These are phyloP conservation scores for Aspergillus pseudoterreus DNA, from an alignment of 2,329 filamentous ascomycete species.

Conservation along the genomic window DNA sequence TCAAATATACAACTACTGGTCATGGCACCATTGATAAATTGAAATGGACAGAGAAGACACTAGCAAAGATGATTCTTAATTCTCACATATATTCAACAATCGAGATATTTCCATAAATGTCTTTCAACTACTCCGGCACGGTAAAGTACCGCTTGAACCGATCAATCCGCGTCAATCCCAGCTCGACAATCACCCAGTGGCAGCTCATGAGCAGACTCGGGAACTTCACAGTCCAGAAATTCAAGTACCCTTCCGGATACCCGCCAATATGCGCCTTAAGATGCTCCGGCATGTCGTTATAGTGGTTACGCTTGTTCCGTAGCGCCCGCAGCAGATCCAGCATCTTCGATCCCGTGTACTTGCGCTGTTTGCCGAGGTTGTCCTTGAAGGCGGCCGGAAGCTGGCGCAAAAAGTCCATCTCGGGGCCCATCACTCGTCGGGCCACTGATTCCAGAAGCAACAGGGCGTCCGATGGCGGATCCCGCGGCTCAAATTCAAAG, in stretches of 20 bases:
- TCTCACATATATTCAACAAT: too few species aligned
- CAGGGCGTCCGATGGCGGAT: slow-evolving; percentile 70
- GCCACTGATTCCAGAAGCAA: slow-evolving; percentile 53
- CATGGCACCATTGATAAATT: too few species aligned
- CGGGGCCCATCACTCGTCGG: slow-evolving; percentile 45
- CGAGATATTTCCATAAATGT: too few species aligned
- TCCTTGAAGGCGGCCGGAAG: slow-evolving; percentile 82
- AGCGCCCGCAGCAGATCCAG: slow-evolving; percentile 84
- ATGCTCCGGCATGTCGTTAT: slow-evolving; percentile 86
- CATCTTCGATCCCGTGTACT: slow-evolving; percentile 81
- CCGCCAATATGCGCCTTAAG: slow-evolving; percentile 71
- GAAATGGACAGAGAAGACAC: too few species aligned
- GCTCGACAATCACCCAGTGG: slow-evolving; percentile 68
- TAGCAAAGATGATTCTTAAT: too few species aligned
- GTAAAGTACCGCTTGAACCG: slow-evolving; percentile 44
- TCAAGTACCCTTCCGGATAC: slow-evolving; percentile 74
- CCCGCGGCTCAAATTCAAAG: slow-evolving; percentile 86
- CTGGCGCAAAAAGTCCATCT: slow-evolving; percentile 71
- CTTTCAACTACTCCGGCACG: slow-evolving; percentile 1
- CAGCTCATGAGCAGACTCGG: slow-evolving; percentile 74
- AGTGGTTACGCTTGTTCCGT: slow-evolving; percentile 96
- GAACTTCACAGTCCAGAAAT: slow-evolving; percentile 78
- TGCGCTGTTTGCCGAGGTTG: slow-evolving; percentile 86
- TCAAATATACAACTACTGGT: too few species aligned
- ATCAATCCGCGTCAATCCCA: slow-evolving; percentile 51